Conservation (phyloP, 768 basidiomycete genomes). For the Collybia mongolica region DNA sequence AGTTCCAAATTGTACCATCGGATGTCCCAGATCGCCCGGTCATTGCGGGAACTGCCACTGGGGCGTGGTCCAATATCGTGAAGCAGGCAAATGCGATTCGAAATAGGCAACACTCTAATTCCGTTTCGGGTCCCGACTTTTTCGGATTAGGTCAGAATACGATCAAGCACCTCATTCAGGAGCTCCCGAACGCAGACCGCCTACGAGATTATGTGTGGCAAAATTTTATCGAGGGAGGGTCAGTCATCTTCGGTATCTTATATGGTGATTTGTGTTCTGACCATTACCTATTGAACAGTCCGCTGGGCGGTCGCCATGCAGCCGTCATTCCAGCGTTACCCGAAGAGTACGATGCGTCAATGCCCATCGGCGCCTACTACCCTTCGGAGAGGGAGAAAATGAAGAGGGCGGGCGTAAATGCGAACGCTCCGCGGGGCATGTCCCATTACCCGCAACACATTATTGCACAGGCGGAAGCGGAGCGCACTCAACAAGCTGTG, state of each 20-base stretch:
- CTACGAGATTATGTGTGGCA: conserved; percentile 86
- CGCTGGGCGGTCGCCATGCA: conserved; percentile 78
- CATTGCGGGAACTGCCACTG: conserved; percentile 84
- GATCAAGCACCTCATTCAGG: conserved; percentile 89
- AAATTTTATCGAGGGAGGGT: conserved; percentile 84
- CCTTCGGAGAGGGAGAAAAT: conserved; percentile 33
- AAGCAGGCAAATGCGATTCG: conserved; percentile 80
- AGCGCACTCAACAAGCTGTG: conserved; percentile 22
- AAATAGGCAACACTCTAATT: conserved; percentile 81
- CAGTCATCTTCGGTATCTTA: conserved; percentile 31
- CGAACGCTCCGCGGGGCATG: conserved; percentile 30
- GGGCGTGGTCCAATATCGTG: conserved; percentile 84
- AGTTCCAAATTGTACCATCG: conserved; percentile 78
- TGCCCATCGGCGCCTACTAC: conserved; percentile 47
- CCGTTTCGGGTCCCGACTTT: conserved; percentile 86
- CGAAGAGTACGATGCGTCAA: conserved; percentile 62
- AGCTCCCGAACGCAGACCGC: conserved; percentile 69
- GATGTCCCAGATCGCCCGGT: conserved; percentile 72
- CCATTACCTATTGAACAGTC: conserved; percentile 35
- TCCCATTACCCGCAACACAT: conserved; percentile 53
- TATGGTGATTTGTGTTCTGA: background rate
- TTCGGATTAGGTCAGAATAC: conserved; percentile 86
- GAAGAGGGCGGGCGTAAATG: conserved; percentile 21
- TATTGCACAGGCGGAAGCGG: conserved; percentile 38
- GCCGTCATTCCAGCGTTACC: conserved; percentile 79